Base-by-base conservation (phyloP, 352 stramenopile genomes). In the Elongisporangium senticosum region DNA sequence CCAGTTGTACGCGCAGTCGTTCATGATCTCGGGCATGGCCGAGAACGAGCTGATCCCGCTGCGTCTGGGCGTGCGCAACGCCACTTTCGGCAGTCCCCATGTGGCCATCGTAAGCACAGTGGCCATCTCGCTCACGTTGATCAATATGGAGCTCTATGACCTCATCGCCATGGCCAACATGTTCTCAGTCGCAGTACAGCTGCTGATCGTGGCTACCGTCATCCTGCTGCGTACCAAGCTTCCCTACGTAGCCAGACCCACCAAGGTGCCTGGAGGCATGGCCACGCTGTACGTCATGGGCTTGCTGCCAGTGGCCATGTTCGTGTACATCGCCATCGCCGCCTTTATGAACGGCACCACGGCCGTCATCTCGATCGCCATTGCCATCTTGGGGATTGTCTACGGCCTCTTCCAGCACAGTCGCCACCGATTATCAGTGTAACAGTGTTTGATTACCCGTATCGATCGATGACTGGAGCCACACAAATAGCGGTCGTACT, bases 1-100 rank as follows among this genome's bases (percentile, higher is more conserved):
- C 7, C 86, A 93, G 62, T 82, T 97, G 61, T 90, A 75, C 11
- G 67, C 69, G 75, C 78, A 23, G 87, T 93, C 66, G 84, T 98
- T 67, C 59, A 82, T 96, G 72, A 61, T 97, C 20, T 70, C 62
- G 0, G 70, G 71, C 19, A 82, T 87, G 74, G 71, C 89, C 13
- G 80, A 97, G 62, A 74, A 85, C 51, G 80, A 86, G 22, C 71
- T 95, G 28, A 51, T 96, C 20, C 90, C 88, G 0, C 71, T 71
- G n/a, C 62, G 81, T 15, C 83, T 98, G 43, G 74, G 84, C 8
- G 89, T 71, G 1, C 62, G 67, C 19, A 71, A 62, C 47, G 50
- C 37, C 1, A 24, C 15, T 21, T 70, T 58, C 10, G 61, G 61
- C 10, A 68, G 57, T 10, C 69, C 69, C 4, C 65, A 72, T 56